Evolutionary conservation across 78 protist species (phyloP), one percentile per base, ranked within the genome.

Genomic region (Dictyostelium firmibasis): DNA sequence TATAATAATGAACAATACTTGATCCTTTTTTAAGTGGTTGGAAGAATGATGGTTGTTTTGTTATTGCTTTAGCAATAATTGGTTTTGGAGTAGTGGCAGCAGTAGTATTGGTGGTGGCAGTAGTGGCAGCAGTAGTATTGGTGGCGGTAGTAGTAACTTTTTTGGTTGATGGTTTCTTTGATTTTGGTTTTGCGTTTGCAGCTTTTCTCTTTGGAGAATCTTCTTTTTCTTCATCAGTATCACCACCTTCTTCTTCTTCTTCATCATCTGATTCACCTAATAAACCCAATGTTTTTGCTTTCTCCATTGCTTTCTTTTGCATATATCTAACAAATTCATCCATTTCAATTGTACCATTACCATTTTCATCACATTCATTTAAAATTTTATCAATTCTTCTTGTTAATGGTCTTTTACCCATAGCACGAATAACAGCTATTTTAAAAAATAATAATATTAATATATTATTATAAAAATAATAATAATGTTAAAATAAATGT

Each of bases 41-140:
- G 31, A 88, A 88, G 93, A 78, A 88, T 27, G 93, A 78, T 62
- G 93, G 86, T 79, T 88, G 93, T 64, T 88, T 88, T 3, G 83
- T 33, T 2, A 75, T 25, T 23, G 69, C 13, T 27, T 57, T 85
- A 1, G 69, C 4, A 9, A 57, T 1, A 2, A 64, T 3, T 0
- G 60, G 0, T 7, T 57, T n/a, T 1, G 79, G 0, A 2, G 75
- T 50, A 10, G 41, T 29, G 1, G 38, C 20, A 27, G 64, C 3
- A 13, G 78, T 31, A 5, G 53, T 53, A 5, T 38, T 72, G 1
- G 81, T 41, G 18, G 91, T 11, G 64, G 91, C 41, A 18, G 74
- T 31, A 4, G 75, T 23, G 0, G 70, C 43, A 31, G 64, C 43
- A 20, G 36, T 31, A 36, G 64, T 3, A 0, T 41, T 74, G 2